Percentiles rank a stretch among this genome's conserved stretches.
Evolutionary conservation across 345 rosid genomes (phyloP).

Genomic region (Bruguiera gymnorhiza): DNA sequence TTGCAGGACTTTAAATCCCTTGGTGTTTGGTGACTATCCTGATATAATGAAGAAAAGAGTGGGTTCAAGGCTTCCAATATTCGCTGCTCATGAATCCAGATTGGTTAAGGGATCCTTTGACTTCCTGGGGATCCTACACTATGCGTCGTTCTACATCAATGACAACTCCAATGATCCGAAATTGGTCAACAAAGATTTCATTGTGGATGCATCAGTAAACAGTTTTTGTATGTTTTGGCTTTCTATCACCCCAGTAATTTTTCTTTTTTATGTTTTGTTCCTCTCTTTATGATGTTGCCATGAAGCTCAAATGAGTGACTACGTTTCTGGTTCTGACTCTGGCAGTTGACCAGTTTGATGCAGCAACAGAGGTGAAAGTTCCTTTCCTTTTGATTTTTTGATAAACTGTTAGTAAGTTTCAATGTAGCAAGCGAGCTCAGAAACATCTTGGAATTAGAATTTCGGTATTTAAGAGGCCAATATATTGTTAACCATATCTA

Average conservation of each 20-base stretch:
- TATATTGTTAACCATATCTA: neutral
- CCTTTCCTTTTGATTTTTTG: too few species aligned
- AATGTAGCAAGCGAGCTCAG: too few species aligned
- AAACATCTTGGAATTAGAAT: too few species aligned
- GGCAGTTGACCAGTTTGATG: neutral
- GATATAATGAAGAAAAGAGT: slow-evolving; percentile 50
- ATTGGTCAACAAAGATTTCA: slow-evolving; percentile 28
- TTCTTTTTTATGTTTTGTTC: too few species aligned
- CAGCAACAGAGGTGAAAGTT: slow-evolving; percentile 1
- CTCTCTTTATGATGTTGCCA: too few species aligned
- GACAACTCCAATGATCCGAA: slow-evolving; percentile 30
- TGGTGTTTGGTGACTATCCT: slow-evolving; percentile 79
- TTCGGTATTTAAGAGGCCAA: too few species aligned
- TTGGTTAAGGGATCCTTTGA: slow-evolving; percentile 59
- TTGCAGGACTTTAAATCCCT: slow-evolving; percentile 59
- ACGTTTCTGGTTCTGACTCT: neutral
- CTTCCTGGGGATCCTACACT: slow-evolving; percentile 55
- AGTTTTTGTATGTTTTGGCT: slow-evolving; percentile 23
- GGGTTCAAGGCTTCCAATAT: slow-evolving; percentile 64
- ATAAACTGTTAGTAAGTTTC: too few species aligned
- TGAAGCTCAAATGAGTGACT: neutral
- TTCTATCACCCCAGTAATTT: too few species aligned
- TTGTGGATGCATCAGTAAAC: slow-evolving; percentile 28
- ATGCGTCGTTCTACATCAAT: slow-evolving; percentile 10
- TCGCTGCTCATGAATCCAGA: slow-evolving; percentile 51